Evolutionary conservation across 768 basidiomycete species (phyloP).

Genomic region (Russula foetens): DNA sequence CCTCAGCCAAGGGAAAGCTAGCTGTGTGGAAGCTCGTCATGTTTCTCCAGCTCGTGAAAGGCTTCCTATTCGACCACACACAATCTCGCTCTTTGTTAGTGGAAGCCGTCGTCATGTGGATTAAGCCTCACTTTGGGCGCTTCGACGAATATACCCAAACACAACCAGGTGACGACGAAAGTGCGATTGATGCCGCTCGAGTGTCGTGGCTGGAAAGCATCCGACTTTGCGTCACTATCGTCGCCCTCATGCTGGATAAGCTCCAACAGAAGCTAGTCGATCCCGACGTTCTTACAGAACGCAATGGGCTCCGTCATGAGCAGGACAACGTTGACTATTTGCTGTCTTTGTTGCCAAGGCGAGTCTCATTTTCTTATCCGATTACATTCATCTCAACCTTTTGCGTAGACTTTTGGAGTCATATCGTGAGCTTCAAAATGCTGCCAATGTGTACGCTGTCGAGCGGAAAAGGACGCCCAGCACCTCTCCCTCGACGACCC

Average conservation of each 20-base stretch:
- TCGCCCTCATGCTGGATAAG: slow-evolving; percentile 86
- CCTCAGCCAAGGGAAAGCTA: slow-evolving; percentile 73
- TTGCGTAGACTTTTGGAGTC: slow-evolving; percentile 68
- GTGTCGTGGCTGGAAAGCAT: slow-evolving; percentile 86
- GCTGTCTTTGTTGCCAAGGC: slow-evolving; percentile 79
- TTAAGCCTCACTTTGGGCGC: slow-evolving; percentile 89
- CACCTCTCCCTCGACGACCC: slow-evolving; percentile 48
- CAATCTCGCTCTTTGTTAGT: slow-evolving; percentile 73
- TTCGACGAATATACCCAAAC: slow-evolving; percentile 76
- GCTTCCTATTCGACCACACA: slow-evolving; percentile 78
- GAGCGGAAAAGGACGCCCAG: slow-evolving; percentile 54
- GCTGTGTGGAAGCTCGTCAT: slow-evolving; percentile 91
- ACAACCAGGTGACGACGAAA: slow-evolving; percentile 57
- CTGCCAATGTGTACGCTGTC: slow-evolving; percentile 58
- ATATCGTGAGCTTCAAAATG: slow-evolving; percentile 73
- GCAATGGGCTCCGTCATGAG: slow-evolving; percentile 60
- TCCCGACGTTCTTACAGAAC: slow-evolving; percentile 53
- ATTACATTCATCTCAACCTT: slow-evolving; percentile 5
- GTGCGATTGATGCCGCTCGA: slow-evolving; percentile 60
- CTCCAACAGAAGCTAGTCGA: slow-evolving; percentile 73
- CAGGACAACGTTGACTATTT: slow-evolving; percentile 89
- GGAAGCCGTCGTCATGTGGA: slow-evolving; percentile 86
- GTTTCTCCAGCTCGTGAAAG: slow-evolving; percentile 86
- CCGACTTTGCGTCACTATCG: slow-evolving; percentile 81
- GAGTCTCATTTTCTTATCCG: slow-evolving; percentile 20